phyloP scores from a whole-genome alignment of 2,329 filamentous ascomycete genomes.

The Talaromyces piceae region DNA sequence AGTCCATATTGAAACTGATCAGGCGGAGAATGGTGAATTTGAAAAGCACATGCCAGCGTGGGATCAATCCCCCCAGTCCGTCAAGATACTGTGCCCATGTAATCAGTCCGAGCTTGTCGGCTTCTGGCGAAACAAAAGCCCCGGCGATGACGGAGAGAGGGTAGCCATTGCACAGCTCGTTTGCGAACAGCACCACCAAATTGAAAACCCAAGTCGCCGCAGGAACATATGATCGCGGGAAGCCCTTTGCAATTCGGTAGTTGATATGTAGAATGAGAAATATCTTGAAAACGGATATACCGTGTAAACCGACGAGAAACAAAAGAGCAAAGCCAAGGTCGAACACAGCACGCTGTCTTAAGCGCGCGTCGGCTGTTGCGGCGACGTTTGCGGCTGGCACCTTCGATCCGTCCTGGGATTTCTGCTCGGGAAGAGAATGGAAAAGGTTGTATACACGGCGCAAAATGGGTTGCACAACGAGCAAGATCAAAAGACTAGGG shows the following conservation, averaged over 20 bases:
- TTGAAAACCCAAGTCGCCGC: slow-evolving; percentile 84
- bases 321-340: slow-evolving; percentile 74
- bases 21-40: slow-evolving; percentile 88
- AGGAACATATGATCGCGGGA: slow-evolving; percentile 67
- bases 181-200: slow-evolving; percentile 75
- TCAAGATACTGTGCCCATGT: slow-evolving; percentile 68
- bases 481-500: slow-evolving; percentile 66
- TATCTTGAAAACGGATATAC: slow-evolving; percentile 77
- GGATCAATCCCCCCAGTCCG: slow-evolving; percentile 70
- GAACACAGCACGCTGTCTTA: slow-evolving; percentile 67
- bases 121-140: slow-evolving; percentile 34
- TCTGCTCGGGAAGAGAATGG: slow-evolving; percentile 22
- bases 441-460: slow-evolving; percentile 62
- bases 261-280: slow-evolving; percentile 73
- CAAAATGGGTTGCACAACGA: slow-evolving; percentile 71
- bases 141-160: slow-evolving; percentile 57
- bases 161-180: slow-evolving; percentile 78
- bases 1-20: slow-evolving; percentile 95
- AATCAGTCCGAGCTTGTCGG: slow-evolving; percentile 40
- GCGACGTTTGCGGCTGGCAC: slow-evolving; percentile 16
- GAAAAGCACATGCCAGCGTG: slow-evolving; percentile 94
- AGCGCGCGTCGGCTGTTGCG: slow-evolving; percentile 45
- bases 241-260: slow-evolving; percentile 64
- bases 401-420: slow-evolving; percentile 4
- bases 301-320: slow-evolving; percentile 74